Conservation (phyloP, 2,329 filamentous ascomycete genomes). For the Phyllosticta citribraziliensis region DNA sequence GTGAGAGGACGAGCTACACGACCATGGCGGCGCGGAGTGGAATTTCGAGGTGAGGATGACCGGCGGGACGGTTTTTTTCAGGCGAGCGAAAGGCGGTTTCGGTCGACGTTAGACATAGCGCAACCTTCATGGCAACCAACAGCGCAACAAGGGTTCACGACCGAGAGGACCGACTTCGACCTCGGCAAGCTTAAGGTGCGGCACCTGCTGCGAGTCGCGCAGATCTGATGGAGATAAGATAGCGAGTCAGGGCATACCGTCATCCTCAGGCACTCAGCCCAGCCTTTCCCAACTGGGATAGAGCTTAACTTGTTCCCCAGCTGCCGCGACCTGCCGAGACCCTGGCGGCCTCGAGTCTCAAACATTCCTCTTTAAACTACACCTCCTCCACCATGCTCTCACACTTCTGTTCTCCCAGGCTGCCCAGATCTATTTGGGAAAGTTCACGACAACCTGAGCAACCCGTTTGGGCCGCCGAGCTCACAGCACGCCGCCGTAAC, state of each 20-base stretch:
- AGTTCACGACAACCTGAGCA: neutral
- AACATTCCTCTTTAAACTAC: neutral
- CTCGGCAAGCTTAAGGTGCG: neutral
- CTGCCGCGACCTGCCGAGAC: neutral
- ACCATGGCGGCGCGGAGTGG: neutral
- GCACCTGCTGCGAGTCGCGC: neutral
- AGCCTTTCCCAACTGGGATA: neutral
- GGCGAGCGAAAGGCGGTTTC: neutral
- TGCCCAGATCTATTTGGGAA: neutral
- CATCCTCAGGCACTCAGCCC: neutral
- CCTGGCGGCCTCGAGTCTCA: neutral
- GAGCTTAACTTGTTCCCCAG: neutral
- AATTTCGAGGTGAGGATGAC: neutral
- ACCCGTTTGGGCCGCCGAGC: neutral
- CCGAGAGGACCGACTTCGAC: conserved; percentile 8
- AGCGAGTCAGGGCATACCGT: neutral
- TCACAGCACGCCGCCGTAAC: neutral
- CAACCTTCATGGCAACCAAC: neutral
- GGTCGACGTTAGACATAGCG: neutral
- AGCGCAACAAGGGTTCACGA: conserved; percentile 1
- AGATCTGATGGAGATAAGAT: neutral
- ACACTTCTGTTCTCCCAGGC: neutral
- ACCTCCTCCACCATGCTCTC: neutral
- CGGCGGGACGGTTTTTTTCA: neutral
- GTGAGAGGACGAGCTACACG: neutral